Evolutionary conservation across 2,329 filamentous ascomycete genomes (phyloP).

Genomic region (Plectosphaerella sp.): DNA sequence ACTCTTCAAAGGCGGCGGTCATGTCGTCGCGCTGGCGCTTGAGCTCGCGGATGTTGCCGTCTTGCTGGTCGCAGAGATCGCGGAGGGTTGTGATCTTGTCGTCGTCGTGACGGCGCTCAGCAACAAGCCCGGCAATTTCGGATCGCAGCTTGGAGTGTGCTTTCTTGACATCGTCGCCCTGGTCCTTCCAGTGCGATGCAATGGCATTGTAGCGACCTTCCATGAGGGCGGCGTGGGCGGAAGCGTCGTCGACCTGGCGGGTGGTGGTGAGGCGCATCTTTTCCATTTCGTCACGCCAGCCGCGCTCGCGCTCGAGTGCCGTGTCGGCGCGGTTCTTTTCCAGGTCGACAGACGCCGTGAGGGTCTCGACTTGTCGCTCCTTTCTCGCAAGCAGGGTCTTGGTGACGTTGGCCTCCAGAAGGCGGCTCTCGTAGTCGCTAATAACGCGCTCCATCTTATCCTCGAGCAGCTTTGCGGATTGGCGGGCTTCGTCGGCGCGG

Average conservation of each 20-base stretch:
- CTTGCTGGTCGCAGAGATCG: slow-evolving; percentile 69
- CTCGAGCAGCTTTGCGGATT: slow-evolving; percentile 62
- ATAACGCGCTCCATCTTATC: slow-evolving; percentile 67
- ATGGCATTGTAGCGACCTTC: slow-evolving; percentile 67
- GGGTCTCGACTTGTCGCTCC: slow-evolving; percentile 68
- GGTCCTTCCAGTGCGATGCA: slow-evolving; percentile 61
- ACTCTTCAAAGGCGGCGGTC: slow-evolving; percentile 53
- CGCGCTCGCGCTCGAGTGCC: slow-evolving; percentile 56
- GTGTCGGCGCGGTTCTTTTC: slow-evolving; percentile 59
- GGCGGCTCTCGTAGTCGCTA: slow-evolving; percentile 63
- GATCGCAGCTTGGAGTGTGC: slow-evolving; percentile 42
- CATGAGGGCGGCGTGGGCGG: slow-evolving; percentile 60
- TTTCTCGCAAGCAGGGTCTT: slow-evolving; percentile 67
- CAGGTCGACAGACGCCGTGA: slow-evolving; percentile 58
- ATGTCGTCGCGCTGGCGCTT: slow-evolving; percentile 60
- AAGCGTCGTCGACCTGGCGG: slow-evolving; percentile 61
- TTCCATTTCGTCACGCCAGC: slow-evolving; percentile 61
- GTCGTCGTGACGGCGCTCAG: slow-evolving; percentile 55
- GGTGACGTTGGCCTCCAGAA: slow-evolving; percentile 67
- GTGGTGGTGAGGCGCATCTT: slow-evolving; percentile 55
- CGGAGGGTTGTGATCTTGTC: slow-evolving; percentile 60
- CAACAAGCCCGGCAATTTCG: slow-evolving; percentile 50
- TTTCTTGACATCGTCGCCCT: slow-evolving; percentile 56
- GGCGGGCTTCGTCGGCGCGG: slow-evolving; percentile 65
- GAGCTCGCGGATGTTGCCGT: slow-evolving; percentile 60